Percentiles rank a stretch among this genome's conserved stretches.
These are phyloP conservation scores for Russula griseocarnosa DNA, from an alignment of 768 basidiomycete species.

Conservation along the genomic window DNA sequence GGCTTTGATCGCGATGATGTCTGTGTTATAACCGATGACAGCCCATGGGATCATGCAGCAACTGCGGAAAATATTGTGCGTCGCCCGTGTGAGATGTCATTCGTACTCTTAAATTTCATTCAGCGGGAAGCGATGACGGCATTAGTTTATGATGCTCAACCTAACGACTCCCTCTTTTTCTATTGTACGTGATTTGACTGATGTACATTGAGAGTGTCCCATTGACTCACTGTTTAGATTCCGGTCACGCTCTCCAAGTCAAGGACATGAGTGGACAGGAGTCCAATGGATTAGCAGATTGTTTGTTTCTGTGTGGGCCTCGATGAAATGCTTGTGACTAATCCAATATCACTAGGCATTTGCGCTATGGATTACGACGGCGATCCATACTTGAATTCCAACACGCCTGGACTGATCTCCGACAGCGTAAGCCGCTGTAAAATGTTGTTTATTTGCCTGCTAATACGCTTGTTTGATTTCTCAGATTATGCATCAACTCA, in stretches of 20 bases:
- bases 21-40: neutral
- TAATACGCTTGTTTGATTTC: neutral
- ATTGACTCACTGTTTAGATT: neutral
- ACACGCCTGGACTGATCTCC: slow-evolving; percentile 1
- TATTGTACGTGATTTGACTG: slow-evolving; percentile 4
- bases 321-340: neutral
- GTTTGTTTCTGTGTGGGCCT: neutral
- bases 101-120: neutral
- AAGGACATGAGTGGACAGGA: slow-evolving; percentile 4
- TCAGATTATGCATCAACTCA: neutral
- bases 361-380: neutral
- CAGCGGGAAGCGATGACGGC: neutral
- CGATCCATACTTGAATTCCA: too few species aligned
- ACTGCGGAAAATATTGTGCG: slow-evolving; percentile 7
- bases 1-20: neutral
- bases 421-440: neutral
- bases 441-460: too few species aligned
- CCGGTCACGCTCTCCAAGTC: slow-evolving; percentile 3
- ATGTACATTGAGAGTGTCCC: neutral
- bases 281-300: neutral
- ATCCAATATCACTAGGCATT: neutral
- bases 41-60: neutral
- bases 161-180: neutral
- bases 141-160: slow-evolving; percentile 1
- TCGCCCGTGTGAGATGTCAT: neutral